Conservation (phyloP, 2,329 filamentous ascomycete species). For the Torrubiellomyces zombiae region DNA sequence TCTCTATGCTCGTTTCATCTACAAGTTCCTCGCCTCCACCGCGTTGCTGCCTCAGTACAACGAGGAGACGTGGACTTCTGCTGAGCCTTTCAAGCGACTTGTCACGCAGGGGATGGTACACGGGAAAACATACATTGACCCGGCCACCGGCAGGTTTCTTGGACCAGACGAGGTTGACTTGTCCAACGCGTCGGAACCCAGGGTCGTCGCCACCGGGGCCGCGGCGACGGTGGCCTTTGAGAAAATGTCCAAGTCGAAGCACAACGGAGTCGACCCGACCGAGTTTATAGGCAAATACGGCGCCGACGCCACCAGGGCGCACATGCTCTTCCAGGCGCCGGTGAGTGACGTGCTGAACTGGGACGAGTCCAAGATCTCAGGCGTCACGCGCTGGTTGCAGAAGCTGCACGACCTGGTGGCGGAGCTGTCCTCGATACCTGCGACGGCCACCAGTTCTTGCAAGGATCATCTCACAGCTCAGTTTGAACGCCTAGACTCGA, state of each 20-base stretch:
- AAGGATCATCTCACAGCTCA: conserved; percentile 21
- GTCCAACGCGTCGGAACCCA: conserved; percentile 35
- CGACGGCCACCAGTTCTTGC: conserved; percentile 7
- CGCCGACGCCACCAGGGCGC: conserved; percentile 68
- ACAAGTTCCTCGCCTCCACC: conserved; percentile 60
- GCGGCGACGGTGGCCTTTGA: conserved; percentile 52
- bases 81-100: conserved; percentile 68
- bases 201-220: conserved; percentile 43
- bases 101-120: conserved; percentile 90
- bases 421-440: conserved; percentile 7
- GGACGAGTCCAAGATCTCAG: conserved; percentile 70
- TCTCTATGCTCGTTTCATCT: conserved; percentile 78
- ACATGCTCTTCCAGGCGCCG: conserved; percentile 79
- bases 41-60: conserved; percentile 24
- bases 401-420: conserved; percentile 44
- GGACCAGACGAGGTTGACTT: conserved; percentile 59
- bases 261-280: conserved; percentile 77
- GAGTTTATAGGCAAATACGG: conserved; percentile 58
- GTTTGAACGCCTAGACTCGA: conserved; percentile 12
- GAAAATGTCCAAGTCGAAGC: conserved; percentile 92
- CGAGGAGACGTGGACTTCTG: conserved; percentile 17
- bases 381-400: conserved; percentile 65
- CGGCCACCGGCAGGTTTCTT: conserved; percentile 58
- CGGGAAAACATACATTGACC: conserved; percentile 66
- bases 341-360: conserved; percentile 73